phyloP scores from a whole-genome alignment of 306 rosid species.

The Corylus americana region DNA sequence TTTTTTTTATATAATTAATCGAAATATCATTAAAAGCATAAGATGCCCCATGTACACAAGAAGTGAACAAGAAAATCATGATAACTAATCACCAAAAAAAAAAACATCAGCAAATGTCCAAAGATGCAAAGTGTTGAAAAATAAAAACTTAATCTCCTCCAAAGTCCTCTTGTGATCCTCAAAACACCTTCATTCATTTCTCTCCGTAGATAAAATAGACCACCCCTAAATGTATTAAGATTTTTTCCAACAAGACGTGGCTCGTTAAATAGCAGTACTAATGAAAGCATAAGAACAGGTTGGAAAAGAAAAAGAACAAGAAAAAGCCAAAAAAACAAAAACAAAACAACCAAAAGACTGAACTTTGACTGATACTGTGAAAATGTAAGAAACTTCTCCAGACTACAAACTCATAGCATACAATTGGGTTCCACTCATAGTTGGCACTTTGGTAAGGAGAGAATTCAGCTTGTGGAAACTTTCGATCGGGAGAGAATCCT shows the following conservation, averaged over 20 bases:
- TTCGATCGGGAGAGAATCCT: constrained; percentile 85
- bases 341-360: not conserved
- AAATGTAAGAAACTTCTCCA: constrained; percentile 8
- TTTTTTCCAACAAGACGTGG: constrained; percentile 18
- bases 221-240: not conserved
- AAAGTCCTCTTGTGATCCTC: too few species aligned
- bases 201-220: too few species aligned
- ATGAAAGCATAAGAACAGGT: constrained; percentile 23
- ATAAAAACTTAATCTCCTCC: too few species aligned
- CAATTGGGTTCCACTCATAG: constrained; percentile 86
- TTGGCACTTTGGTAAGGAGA: constrained; percentile 60
- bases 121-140: too few species aligned
- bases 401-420: constrained; percentile 36
- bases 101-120: too few species aligned
- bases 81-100: too few species aligned
- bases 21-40: too few species aligned
- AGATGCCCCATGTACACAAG: too few species aligned
- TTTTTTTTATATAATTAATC: too few species aligned
- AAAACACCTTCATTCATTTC: too few species aligned
- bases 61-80: too few species aligned
- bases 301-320: not conserved
- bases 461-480: constrained; percentile 82
- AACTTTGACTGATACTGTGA: constrained; percentile 7
- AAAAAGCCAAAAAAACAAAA: not conserved
- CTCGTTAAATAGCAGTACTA: constrained; percentile 22